Evolutionary conservation across 306 rosid genomes (phyloP), one percentile per base, ranked within the genome.

Genomic region (Senna siamea): DNA sequence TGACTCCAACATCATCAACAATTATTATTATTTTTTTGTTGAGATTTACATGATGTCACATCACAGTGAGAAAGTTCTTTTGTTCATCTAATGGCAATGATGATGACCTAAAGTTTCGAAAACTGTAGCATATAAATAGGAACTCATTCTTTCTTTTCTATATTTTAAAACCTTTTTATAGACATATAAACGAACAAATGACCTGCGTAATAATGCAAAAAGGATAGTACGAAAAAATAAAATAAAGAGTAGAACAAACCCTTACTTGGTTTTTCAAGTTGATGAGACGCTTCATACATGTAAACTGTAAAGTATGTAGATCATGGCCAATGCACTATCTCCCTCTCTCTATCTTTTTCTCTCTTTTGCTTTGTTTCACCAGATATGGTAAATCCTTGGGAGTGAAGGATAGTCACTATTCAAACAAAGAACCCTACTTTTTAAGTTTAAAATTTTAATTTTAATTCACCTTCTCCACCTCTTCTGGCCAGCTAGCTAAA

Each of bases 241-340:
- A 63, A 43, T 58, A 48, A 41, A 14, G 54, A 18, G 32, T 19
- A 32, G 34, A 20, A 14, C 20, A n/a, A 28, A 52, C 30, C 72
- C 80, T 78, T 50, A 72, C 22, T 11, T 65, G 35, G 58, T 20
- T 74, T 74, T 61, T 73, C n/a, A 50, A 54, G 43, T 43, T 75
- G 86, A 83, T 66, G 76, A 83, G 83, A 83, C 60, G 13, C 44
- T 83, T 83, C 81, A 12, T 74, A 58, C 63, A 77, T 75, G 78
- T 72, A 78, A 79, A 66, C 76, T 50, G 51, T n/a, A n/a, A n/a
- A n/a, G n/a, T n/a, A n/a, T n/a, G n/a, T n/a, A n/a, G n/a, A n/a
- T 66, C 28, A 46, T 35, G 64, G 41, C 78, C 30, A 50, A 55
- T 47, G 50, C 75, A 47, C 72, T 47, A 68, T 30, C 23, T 5